Percentiles rank a stretch among this genome's conserved stretches.
These are phyloP conservation scores for Alectoria sarmentosa DNA, from an alignment of 495 filamentous ascomycete genomes.

Conservation along the genomic window DNA sequence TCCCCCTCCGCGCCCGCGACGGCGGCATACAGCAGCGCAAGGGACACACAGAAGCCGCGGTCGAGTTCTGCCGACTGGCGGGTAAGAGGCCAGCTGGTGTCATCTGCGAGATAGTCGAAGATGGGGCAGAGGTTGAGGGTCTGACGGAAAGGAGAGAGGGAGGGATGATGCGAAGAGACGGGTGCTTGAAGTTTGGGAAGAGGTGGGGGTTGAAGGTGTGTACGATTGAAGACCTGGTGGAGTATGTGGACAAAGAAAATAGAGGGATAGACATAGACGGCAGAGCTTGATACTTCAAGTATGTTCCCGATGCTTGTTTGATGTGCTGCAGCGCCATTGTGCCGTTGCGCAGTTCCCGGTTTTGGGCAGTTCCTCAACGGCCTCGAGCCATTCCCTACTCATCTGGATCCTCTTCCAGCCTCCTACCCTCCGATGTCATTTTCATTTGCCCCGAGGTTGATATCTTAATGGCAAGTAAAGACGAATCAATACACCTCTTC, in stretches of 20 bases:
- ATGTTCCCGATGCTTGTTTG: neutral
- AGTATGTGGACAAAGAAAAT: constrained; percentile 43
- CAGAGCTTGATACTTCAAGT: neutral
- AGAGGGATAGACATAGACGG: constrained; percentile 5
- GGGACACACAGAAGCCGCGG: constrained; percentile 89
- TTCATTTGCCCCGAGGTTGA: neutral
- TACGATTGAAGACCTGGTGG: constrained; percentile 86
- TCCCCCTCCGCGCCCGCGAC: constrained; percentile 71
- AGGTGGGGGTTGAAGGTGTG: constrained; percentile 88
- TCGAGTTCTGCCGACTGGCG: constrained; percentile 77
- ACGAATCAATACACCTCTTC: neutral
- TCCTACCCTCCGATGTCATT: neutral
- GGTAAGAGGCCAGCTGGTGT: constrained; percentile 69
- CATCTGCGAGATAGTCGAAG: constrained; percentile 81
- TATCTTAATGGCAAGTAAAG: neutral
- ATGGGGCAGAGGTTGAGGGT: constrained; percentile 59
- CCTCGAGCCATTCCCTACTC: neutral
- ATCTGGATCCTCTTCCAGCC: neutral
- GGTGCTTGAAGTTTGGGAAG: constrained; percentile 79
- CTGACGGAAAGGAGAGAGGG: constrained; percentile 53
- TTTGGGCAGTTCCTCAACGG: neutral
- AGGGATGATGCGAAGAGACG: constrained; percentile 91
- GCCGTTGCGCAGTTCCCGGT: neutral
- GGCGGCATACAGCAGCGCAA: constrained; percentile 72
- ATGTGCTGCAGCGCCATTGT: neutral